Evolutionary conservation across 345 rosid species (phyloP), one percentile per base, ranked within the genome.

Genomic region (Arabidopsis suecica): DNA sequence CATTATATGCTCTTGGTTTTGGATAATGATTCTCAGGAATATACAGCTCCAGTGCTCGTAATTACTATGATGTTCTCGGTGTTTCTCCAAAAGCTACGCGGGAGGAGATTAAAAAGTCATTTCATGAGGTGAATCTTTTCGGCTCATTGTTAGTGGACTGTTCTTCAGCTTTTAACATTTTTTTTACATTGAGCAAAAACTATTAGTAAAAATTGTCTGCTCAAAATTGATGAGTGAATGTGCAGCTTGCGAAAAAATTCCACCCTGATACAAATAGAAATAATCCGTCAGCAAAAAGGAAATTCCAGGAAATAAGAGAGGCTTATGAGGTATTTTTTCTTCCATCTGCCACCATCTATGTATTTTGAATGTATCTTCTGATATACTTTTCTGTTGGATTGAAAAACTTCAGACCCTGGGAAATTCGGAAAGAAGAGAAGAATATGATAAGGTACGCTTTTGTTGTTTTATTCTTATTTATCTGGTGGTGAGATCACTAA

Each of bases 221-320:
- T 50, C 45, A 11, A 23, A 23, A 37, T 74, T 71, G 45, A 8
- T 18, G 62, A 47, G 34, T 72, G 64, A 66, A 49, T 67, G 7
- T 89, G 85, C 86, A 94, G 97, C 96, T 94, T 55, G 98, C 98
- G 0, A 94, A 91, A 77, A 91, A 90, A 71, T 90, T 83, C 80
- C 98, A 94, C 82, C 98, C 98, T 28, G 97, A 94, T 82, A 83
- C 95, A 65, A 94, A 88, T 83, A 88, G 81, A 83, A 87, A 86
- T 66, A 94, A 88, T 69, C 91, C 95, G 73, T 86, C 96, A 72
- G 91, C 96, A 8, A 89, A 91, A 79, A 87, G 77, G 79, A 90
- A 88, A 69, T 94, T 94, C 84, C 97, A 89, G 81, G 93, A 86
- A 75, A 83, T 94, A 73, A 85, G 91, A 69, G 93, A 87, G 77